Evolutionary conservation across 2,329 filamentous ascomycete genomes (phyloP), one percentile per base, ranked within the genome.

Genomic region (Alternaria postmessia): DNA sequence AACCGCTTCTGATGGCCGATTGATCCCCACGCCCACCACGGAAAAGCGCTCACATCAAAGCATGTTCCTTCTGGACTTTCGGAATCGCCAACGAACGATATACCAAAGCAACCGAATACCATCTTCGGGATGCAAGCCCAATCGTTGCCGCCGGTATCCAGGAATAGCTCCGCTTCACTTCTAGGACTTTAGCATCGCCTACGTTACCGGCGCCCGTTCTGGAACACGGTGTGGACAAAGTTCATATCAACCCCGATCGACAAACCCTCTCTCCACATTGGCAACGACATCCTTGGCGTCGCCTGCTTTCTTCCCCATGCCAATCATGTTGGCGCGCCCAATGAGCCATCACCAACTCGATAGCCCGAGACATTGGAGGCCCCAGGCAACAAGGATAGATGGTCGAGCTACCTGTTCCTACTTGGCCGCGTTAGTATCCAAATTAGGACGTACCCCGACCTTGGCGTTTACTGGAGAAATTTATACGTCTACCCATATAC

Each of bases 81-180:
- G 4, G 22, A 43, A 1, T 5, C 28, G 32, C 22, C 54, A 12
- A 11, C n/a, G 4, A 43, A 9, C 18, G 5, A 22, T 20, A 28
- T 51, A 1, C 7, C 8, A 6, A 36, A 28, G 22, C 11, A 28
- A 22, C 14, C 22, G 7, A 9, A 11, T 11, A 18, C 16, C 32
- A 16, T 39, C n/a, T 32, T 22, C 22, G 22, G 36, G n/a, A 55
- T 6, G 34, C 34, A 32, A n/a, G 14, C 5, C 20, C 48, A 26
- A 16, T 43, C 46, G 47, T 30, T 11, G 36, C 54, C 38, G 47
- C 39, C 54, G 47, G 30, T 51, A 30, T 38, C 34, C 34, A 32
- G 34, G 14, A 20, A 38, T 41, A 24, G 51, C 36, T 26, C 39
- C 39, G 47, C 30, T 14, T 46, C 32, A 34, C 16, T 39, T 36